Evolutionary conservation across 192 early-diverging fungal genomes (phyloP).

Genomic region (Coemansia sp.): DNA sequence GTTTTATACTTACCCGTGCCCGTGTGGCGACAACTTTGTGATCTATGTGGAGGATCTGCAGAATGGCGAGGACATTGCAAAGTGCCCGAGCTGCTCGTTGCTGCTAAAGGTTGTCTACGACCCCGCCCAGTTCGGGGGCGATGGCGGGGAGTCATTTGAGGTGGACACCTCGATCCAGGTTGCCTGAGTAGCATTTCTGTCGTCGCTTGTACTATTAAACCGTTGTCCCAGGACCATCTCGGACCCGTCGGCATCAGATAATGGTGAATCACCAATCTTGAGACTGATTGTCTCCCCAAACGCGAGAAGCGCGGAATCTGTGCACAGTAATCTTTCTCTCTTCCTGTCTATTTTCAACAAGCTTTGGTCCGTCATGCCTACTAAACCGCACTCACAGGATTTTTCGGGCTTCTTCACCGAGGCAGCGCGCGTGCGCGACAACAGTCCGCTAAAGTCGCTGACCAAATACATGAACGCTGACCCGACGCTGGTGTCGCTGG

Average conservation of each 20-base stretch:
- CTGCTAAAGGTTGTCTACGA: conserved; percentile 90
- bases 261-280: background rate
- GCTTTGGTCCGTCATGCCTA: background rate
- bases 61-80: conserved; percentile 82
- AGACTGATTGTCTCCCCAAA: no score
- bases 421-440: conserved; percentile 27
- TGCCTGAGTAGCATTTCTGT: background rate
- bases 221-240: no score
- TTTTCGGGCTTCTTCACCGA: conserved; percentile 40
- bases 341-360: background rate
- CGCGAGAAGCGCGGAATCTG: no score
- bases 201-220: background rate
- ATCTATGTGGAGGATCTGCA: conserved; percentile 74
- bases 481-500: conserved; percentile 61
- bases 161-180: conserved; percentile 21
- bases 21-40: conserved; percentile 93
- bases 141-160: conserved; percentile 22
- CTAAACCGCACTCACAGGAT: conserved; percentile 30
- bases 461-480: conserved; percentile 43
- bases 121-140: conserved; percentile 45
- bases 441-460: conserved; percentile 46
- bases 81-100: conserved; percentile 90
- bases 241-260: background rate
- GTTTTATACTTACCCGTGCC: conserved; percentile 89
- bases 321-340: no score